Conservation (phyloP, 1,284 basidiomycete genomes). For the Ustilago loliicola region DNA sequence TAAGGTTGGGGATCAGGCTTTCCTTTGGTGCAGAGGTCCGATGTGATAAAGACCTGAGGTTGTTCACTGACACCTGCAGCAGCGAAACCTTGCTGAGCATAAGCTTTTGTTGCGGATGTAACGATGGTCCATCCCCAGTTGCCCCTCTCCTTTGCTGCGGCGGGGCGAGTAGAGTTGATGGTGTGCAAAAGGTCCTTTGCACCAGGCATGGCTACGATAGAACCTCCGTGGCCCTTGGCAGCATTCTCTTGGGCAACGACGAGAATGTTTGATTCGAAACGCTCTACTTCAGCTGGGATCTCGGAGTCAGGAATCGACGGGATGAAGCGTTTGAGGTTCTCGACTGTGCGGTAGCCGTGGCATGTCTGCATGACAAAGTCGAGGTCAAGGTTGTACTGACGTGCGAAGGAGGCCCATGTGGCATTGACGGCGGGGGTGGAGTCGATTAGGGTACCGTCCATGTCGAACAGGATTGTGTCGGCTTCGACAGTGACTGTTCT, state of each 20-base stretch:
- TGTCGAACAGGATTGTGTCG: constrained; percentile 69
- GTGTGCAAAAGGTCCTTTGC: constrained; percentile 60
- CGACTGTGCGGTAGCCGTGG: constrained; percentile 67
- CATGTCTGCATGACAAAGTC: constrained; percentile 64
- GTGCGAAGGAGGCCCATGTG: constrained; percentile 63
- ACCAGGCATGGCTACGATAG: constrained; percentile 68
- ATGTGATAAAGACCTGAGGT: constrained; percentile 64
- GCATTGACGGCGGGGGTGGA: constrained; percentile 69
- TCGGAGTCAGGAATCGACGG: constrained; percentile 57
- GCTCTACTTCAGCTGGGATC: constrained; percentile 55
- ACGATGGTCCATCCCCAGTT: constrained; percentile 69
- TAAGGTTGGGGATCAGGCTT: constrained; percentile 70
- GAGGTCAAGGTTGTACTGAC: constrained; percentile 66
- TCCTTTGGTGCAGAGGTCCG: constrained; percentile 62
- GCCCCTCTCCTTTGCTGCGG: constrained; percentile 7
- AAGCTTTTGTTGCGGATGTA: constrained; percentile 68
- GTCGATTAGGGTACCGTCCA: constrained; percentile 70
- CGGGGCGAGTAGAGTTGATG: constrained; percentile 49
- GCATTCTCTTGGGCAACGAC: constrained; percentile 62
- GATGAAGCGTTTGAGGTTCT: constrained; percentile 66
- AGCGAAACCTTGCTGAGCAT: constrained; percentile 65
- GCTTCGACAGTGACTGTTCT: constrained; percentile 47
- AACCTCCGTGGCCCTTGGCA: constrained; percentile 43
- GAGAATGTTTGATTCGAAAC: constrained; percentile 66
- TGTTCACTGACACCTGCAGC: constrained; percentile 40